Conservation (phyloP, 805 yeast species). For the Saturnispora ahearnii region DNA sequence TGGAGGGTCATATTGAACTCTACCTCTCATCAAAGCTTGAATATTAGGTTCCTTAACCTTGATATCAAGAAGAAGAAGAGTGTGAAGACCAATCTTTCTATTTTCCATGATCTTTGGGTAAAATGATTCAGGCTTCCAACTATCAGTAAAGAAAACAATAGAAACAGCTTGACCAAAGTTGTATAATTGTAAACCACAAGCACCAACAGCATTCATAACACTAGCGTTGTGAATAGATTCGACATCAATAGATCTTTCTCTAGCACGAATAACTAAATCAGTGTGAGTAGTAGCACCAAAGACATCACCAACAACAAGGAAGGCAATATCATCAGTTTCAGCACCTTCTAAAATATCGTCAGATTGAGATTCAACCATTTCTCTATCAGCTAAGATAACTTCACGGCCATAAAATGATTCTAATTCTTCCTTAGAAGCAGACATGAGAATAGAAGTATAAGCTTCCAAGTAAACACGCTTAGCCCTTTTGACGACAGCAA, state of each 20-base stretch:
- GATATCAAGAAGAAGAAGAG: conserved; percentile 79
- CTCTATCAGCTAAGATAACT: conserved; percentile 87
- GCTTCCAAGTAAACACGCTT: conserved; percentile 92
- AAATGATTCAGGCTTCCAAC: conserved; percentile 95
- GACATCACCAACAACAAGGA: conserved; percentile 94
- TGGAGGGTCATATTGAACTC: conserved; percentile 91
- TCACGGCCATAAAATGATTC: conserved; percentile 82
- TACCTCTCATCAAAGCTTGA: conserved; percentile 89
- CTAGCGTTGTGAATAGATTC: conserved; percentile 92
- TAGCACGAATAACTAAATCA: conserved; percentile 84
- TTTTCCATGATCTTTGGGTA: conserved; percentile 85
- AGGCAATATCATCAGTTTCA: conserved; percentile 76
- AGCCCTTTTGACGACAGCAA: conserved; percentile 74
- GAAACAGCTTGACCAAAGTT: conserved; percentile 97
- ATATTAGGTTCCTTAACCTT: conserved; percentile 95
- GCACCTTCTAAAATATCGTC: conserved; percentile 76
- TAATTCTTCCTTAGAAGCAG: conserved; percentile 65
- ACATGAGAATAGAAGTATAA: conserved; percentile 91
- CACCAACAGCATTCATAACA: conserved; percentile 97
- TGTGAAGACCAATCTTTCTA: conserved; percentile 83
- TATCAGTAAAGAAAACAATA: conserved; percentile 87
- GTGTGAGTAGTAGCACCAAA: conserved; percentile 98
- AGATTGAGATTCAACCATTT: conserved; percentile 82
- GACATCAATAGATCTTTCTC: conserved; percentile 68
- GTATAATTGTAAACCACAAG: conserved; percentile 91